phyloP scores from a whole-genome alignment of 768 basidiomycete genomes.

The Scleroderma bovista region DNA sequence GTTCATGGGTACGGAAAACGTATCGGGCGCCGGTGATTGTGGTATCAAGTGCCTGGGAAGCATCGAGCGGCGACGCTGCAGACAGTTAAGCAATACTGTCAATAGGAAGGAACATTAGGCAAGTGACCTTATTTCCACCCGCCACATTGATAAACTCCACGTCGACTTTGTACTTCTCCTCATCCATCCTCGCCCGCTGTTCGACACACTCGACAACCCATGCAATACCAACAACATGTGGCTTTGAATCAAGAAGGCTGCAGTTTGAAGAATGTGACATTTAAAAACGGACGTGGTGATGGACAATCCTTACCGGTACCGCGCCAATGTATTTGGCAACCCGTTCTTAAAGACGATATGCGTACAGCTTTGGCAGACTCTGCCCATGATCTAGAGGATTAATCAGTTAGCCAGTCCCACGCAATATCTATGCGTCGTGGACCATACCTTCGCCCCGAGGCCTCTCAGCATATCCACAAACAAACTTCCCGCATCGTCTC shows the following conservation, averaged over 20 bases:
- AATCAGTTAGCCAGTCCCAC: neutral
- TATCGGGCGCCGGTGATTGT: conserved; percentile 12
- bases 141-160: conserved; percentile 53
- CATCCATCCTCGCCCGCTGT: conserved; percentile 56
- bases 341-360: conserved; percentile 88
- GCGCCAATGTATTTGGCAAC: conserved; percentile 61
- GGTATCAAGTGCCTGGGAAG: conserved; percentile 55
- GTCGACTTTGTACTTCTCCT: conserved; percentile 59
- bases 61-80: conserved; percentile 68
- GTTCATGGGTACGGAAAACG: conserved; percentile 1
- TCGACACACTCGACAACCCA: conserved; percentile 90
- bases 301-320: conserved; percentile 51
- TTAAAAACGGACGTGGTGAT: neutral
- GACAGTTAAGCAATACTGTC: neutral
- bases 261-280: neutral
- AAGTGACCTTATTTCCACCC: conserved; percentile 55
- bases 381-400: conserved; percentile 48
- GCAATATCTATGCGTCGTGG: neutral
- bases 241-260: conserved; percentile 65
- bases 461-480: conserved; percentile 80
- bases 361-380: conserved; percentile 69
- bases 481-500: conserved; percentile 73
- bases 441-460: conserved; percentile 72
- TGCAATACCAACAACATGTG: conserved; percentile 73
- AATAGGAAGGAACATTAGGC: neutral